These are phyloP conservation scores for Suhomyces choctaworum DNA, from an alignment of 1,139 yeast genomes.

Conservation along the genomic window DNA sequence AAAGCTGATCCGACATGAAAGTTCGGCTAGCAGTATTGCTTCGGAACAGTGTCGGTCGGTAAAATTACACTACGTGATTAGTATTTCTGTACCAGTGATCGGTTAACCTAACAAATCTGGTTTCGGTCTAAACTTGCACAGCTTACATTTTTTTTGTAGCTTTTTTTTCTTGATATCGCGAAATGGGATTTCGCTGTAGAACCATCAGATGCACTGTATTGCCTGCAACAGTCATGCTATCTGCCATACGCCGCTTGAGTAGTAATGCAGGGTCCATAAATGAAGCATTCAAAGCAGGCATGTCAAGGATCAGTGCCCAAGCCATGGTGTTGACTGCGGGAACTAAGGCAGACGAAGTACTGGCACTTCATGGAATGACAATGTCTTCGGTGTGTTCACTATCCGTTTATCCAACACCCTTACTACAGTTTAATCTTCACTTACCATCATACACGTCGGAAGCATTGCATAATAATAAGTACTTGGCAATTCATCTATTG, in stretches of 20 bases:
- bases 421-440: slow-evolving; percentile 79
- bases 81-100: too few species aligned
- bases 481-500: slow-evolving; percentile 74
- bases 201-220: too few species aligned
- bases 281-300: slow-evolving; percentile 25
- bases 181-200: too few species aligned
- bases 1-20: too few species aligned
- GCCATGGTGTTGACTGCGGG: slow-evolving; percentile 46
- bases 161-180: too few species aligned
- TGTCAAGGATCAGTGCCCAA: slow-evolving; percentile 44
- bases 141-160: too few species aligned
- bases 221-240: too few species aligned
- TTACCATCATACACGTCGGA: slow-evolving; percentile 77
- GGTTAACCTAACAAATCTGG: too few species aligned
- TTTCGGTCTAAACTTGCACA: too few species aligned
- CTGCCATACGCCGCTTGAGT: slow-evolving; percentile 9
- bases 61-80: too few species aligned
- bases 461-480: slow-evolving; percentile 53
- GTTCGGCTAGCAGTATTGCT: too few species aligned
- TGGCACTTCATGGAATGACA: slow-evolving; percentile 68
- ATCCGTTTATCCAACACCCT: slow-evolving; percentile 69
- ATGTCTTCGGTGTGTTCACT: slow-evolving; percentile 79
- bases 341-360: slow-evolving; percentile 9
- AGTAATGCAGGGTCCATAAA: slow-evolving; percentile 4
- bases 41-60: too few species aligned